Evolutionary conservation across 176 grass and related monocot genomes (phyloP).

Genomic region (Cenchrus fungigraminus): DNA sequence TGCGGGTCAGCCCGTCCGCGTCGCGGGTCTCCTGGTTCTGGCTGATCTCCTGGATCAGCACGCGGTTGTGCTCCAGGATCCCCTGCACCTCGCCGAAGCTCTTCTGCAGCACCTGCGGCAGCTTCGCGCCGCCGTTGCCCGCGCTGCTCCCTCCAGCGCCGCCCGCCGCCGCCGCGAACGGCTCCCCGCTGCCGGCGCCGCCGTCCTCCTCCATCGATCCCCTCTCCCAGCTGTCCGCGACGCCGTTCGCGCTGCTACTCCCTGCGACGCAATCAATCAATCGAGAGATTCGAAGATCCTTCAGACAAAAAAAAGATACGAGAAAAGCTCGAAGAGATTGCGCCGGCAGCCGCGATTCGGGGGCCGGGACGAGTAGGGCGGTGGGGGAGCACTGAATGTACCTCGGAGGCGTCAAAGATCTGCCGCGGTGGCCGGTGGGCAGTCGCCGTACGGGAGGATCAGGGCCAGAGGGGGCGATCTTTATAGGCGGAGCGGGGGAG

Average conservation of each 20-base stretch:
- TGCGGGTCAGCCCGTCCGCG: slow-evolving; percentile 54
- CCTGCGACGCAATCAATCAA: background rate
- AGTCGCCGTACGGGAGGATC: slow-evolving; percentile 1
- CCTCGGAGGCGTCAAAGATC: slow-evolving; percentile 17
- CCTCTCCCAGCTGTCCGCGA: background rate
- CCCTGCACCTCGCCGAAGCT: slow-evolving; percentile 52
- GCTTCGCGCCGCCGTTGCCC: background rate
- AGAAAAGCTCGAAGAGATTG: background rate
- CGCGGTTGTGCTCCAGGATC: slow-evolving; percentile 64
- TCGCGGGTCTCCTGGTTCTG: slow-evolving; percentile 64
- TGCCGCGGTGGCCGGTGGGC: background rate
- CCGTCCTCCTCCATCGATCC: slow-evolving; percentile 33
- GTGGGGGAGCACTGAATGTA: background rate
- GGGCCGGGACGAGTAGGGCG: background rate
- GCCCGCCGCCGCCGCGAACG: background rate
- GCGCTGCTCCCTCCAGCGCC: no score
- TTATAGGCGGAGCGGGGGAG: background rate
- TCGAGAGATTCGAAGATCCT: background rate
- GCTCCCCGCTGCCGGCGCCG: background rate
- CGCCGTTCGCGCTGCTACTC: background rate
- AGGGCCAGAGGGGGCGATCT: background rate
- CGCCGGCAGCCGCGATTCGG: background rate
- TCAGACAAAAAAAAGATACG: background rate
- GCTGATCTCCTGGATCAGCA: slow-evolving; percentile 72
- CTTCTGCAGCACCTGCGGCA: slow-evolving; percentile 42